Percentiles rank a stretch among this genome's conserved stretches.
Conservation (phyloP, 176 grass and related monocot species). For the Carex parvula region DNA sequence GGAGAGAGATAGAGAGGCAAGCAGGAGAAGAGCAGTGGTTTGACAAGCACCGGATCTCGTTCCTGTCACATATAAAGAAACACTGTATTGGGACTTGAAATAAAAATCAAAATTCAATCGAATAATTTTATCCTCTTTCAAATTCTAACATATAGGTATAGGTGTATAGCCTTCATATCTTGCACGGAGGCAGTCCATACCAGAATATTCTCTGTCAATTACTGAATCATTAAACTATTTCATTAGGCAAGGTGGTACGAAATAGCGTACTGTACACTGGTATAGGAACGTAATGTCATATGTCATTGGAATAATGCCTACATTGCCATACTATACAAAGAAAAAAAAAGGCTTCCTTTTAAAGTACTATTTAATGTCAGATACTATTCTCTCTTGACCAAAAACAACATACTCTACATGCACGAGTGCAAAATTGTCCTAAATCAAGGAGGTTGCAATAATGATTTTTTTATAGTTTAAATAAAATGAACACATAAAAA, state of each 20-base stretch:
- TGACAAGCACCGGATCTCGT: too few species aligned
- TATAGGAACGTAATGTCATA: background rate
- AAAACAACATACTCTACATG: background rate
- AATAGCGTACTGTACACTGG: background rate
- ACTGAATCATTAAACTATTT: background rate
- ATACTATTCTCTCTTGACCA: background rate
- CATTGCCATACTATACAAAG: background rate
- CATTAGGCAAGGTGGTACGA: background rate
- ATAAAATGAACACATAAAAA: too few species aligned
- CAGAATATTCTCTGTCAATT: background rate
- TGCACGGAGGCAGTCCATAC: background rate
- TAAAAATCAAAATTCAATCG: too few species aligned
- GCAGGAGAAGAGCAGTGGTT: too few species aligned
- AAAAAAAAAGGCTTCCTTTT: background rate
- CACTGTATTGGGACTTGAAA: too few species aligned
- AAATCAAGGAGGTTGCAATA: background rate
- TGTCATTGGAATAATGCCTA: background rate
- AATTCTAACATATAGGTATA: background rate
- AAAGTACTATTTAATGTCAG: background rate
- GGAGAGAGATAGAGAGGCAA: too few species aligned
- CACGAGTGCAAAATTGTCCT: background rate
- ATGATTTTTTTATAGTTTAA: too few species aligned
- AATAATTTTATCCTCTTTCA: too few species aligned
- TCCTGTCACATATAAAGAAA: too few species aligned
- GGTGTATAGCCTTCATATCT: background rate